These are phyloP conservation scores for Mucor ambiguus DNA, from an alignment of 371 early-diverging fungal species.

Conservation along the genomic window DNA sequence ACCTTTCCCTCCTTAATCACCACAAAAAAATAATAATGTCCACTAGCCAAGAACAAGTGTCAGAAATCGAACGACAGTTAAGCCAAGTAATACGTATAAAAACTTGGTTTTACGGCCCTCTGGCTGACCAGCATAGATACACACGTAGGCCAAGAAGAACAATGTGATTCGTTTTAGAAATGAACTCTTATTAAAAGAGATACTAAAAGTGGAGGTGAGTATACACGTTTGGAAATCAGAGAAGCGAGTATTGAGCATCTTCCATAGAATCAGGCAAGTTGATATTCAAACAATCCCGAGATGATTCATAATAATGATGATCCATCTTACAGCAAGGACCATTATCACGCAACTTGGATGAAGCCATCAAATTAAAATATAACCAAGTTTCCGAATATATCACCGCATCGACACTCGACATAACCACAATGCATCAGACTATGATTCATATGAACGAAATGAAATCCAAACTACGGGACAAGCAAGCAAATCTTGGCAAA, in stretches of 20 bases:
- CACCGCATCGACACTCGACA: neutral
- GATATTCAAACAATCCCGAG: neutral
- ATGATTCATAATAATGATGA: neutral
- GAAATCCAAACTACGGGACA: constrained; percentile 3
- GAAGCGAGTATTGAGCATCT: neutral
- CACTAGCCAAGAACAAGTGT: neutral
- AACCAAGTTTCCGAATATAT: constrained; percentile 7
- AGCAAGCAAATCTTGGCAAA: neutral
- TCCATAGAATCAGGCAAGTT: constrained; percentile 4
- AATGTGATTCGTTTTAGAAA: neutral
- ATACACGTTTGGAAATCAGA: neutral
- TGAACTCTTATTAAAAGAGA: neutral
- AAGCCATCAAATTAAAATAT: constrained; percentile 5
- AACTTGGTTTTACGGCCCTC: neutral
- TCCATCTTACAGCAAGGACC: neutral
- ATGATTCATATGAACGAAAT: neutral
- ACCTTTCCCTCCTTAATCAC: neutral
- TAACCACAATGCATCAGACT: neutral
- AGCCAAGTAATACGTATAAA: neutral
- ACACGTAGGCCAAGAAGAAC: neutral
- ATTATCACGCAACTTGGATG: constrained; percentile 1
- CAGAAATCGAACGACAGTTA: neutral
- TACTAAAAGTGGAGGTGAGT: neutral
- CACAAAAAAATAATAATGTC: neutral
- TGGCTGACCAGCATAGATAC: neutral